These are phyloP conservation scores for Phalaenopsis equestris DNA, from an alignment of 106 monocot species.

Conservation along the genomic window DNA sequence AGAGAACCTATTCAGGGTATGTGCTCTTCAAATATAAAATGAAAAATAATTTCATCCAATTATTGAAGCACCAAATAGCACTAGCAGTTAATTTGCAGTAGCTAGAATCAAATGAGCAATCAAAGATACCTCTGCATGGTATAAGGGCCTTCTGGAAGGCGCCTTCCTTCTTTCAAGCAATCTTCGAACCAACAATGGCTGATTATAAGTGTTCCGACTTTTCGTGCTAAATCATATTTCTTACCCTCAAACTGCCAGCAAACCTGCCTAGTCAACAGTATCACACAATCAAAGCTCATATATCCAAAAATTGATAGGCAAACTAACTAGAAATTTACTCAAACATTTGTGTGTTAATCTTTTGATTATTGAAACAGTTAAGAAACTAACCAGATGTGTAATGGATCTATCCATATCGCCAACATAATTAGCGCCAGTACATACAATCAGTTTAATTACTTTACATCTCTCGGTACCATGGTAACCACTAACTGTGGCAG, in stretches of 20 bases:
- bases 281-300: neutral
- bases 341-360: neutral
- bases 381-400: conserved; percentile 70
- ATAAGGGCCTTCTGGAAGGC: conserved; percentile 72
- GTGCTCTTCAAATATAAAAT: neutral
- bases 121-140: conserved; percentile 48
- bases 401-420: conserved; percentile 67
- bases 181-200: conserved; percentile 90
- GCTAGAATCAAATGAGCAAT: conserved; percentile 2
- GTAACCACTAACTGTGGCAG: conserved; percentile 84
- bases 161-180: conserved; percentile 69
- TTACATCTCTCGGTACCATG: conserved; percentile 70
- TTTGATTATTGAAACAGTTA: neutral
- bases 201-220: conserved; percentile 43
- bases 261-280: conserved; percentile 34
- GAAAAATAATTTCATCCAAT: neutral
- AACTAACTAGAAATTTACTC: too few species aligned
- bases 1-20: neutral
- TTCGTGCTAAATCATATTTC: conserved; percentile 63
- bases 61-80: neutral
- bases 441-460: conserved; percentile 81
- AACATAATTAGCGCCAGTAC: conserved; percentile 70
- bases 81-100: neutral
- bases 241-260: conserved; percentile 85
- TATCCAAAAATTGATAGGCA: neutral